phyloP scores from a whole-genome alignment of 176 grass and related monocot species.

The Paspalum notatum region DNA sequence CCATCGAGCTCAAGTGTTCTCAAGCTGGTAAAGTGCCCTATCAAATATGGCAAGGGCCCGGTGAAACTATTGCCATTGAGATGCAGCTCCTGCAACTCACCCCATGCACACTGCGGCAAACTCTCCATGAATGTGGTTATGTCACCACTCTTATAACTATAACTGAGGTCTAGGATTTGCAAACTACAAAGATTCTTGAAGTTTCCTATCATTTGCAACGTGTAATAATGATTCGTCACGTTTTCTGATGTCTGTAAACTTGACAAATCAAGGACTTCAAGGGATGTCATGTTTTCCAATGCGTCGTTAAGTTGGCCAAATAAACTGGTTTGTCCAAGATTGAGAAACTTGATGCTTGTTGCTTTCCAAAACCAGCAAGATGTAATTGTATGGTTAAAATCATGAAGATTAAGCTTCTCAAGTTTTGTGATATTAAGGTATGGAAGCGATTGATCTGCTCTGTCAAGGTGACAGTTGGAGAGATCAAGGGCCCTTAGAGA shows the following conservation, averaged over 20 bases:
- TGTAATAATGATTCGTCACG: background rate
- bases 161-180: conserved; percentile 1
- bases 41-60: background rate
- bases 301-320: background rate
- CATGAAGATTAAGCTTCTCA: background rate
- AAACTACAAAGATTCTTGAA: conserved; percentile 29
- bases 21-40: background rate
- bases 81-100: conserved; percentile 3
- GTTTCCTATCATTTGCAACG: background rate
- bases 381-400: background rate
- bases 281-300: background rate
- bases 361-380: background rate
- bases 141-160: background rate
- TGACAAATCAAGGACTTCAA: conserved; percentile 11
- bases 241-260: no score
- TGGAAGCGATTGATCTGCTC: background rate
- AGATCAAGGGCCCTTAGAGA: background rate
- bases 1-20: background rate
- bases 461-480: background rate
- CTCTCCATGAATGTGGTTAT: background rate
- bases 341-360: background rate
- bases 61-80: background rate
- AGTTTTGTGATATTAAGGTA: background rate
- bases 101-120: background rate
- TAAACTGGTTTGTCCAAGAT: background rate